Conservation (phyloP, 1,139 yeast genomes). For the Geotrichum cucujoidarum region DNA sequence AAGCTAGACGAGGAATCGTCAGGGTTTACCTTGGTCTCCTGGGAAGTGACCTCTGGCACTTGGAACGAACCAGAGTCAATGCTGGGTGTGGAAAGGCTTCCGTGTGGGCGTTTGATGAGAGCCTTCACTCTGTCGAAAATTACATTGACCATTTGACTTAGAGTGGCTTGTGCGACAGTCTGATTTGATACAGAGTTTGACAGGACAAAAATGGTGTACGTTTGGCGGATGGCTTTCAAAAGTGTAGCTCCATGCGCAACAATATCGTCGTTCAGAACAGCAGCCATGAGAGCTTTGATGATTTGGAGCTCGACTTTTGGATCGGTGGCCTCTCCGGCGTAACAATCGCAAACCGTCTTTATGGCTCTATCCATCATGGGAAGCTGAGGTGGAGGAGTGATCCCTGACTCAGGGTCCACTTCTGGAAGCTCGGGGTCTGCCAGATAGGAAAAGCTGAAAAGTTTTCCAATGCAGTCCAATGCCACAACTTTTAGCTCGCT, state of each 20-base stretch:
- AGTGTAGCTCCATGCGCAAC: constrained; percentile 90
- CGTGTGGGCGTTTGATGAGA: constrained; percentile 12
- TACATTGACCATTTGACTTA: constrained; percentile 83
- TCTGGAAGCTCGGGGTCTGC: constrained; percentile 46
- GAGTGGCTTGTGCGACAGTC: constrained; percentile 90
- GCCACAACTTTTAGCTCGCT: constrained; percentile 53
- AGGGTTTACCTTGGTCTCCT: background rate
- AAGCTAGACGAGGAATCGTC: constrained; percentile 5
- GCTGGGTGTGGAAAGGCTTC: constrained; percentile 5
- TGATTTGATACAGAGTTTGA: constrained; percentile 81
- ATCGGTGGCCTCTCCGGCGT: constrained; percentile 89
- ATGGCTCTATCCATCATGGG: constrained; percentile 78
- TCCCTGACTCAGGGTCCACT: constrained; percentile 36
- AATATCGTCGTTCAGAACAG: constrained; percentile 70
- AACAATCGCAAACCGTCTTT: constrained; percentile 77
- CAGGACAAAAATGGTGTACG: constrained; percentile 84
- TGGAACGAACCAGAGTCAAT: constrained; percentile 4
- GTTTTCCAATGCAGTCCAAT: constrained; percentile 60
- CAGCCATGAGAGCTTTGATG: constrained; percentile 83
- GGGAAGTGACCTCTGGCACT: background rate
- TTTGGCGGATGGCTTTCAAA: constrained; percentile 85
- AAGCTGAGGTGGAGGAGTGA: constrained; percentile 51
- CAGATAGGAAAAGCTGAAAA: constrained; percentile 58
- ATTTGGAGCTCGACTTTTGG: constrained; percentile 86
- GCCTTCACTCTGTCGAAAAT: constrained; percentile 69